Base-by-base conservation (phyloP, 768 basidiomycete genomes). In the Strobilomyces confusus region DNA sequence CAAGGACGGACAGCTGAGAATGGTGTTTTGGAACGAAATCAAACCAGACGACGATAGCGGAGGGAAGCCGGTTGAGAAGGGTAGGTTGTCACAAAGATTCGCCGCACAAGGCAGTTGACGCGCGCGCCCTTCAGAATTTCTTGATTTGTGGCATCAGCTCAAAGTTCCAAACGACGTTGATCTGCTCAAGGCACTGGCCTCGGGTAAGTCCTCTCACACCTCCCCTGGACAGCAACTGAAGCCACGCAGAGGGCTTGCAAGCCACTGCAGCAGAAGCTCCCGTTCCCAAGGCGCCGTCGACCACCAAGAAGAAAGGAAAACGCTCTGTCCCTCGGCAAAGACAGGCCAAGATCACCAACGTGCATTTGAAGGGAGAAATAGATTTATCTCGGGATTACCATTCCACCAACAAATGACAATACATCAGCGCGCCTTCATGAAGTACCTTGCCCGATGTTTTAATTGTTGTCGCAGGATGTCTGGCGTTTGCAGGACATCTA, bases 11-110 rank as follows among this genome's bases (percentile, higher is more conserved):
- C 86, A 89, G 59, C 72, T 89, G 64, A 79, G 85, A 48, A 87
- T 89, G 82, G 91, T 92, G 1, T 92, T 92, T 61, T 93, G 87
- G 86, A 94, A 94, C 58, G 91, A 94, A 69, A 80, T 92, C 55
- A 88, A 89, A 63, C 83, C 86, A 1, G 82, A 76, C 25, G 86
- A 88, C 57, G 84, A 89, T 41, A 77, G 72, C 45, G 89, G 86
- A 4, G 87, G 86, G 3, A 77, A 78, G 57, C 69, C 71, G n/a
- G 82, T 93, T 4, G 91, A 94, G 71, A 82, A 92, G 77, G 92
- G 92, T 86, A 51, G 49, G 78, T 65, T 23, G 13, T 44, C 45
- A 4, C 3, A 34, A 44, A 48, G 78, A 66, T 17, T 22, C 22
- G 34, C 17, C 2, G 20, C 29, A 25, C 20, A 20, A 48, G 30